Evolutionary conservation across 495 filamentous ascomycete genomes (phyloP), one percentile per base, ranked within the genome.

Genomic region (Penicillium coffeae): DNA sequence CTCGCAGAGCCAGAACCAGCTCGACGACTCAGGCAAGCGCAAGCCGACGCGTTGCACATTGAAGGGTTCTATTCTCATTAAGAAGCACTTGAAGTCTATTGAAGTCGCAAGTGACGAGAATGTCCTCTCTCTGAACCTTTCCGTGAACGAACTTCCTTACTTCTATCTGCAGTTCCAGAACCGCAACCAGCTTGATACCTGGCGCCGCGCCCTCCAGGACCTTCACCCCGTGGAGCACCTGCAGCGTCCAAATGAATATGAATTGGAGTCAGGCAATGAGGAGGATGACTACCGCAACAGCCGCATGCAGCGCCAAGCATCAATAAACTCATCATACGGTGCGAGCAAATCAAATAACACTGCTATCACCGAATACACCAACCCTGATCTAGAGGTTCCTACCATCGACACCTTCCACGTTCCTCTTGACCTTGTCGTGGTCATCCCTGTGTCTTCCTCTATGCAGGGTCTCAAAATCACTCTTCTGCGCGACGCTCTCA

Each of bases 401-500:
- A 58, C 87, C 13, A 71, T 77, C 9, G 70, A 78, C 3, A 80
- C 88, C 1, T 63, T 95, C 47, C 93, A 97, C 63, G 90, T 97
- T 35, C 94, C 93, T 13, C 78, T 97, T 27, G 93, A 99, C 62
- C 82, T 99, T 35, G 92, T 99, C 2, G 88, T 97, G 7, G 93
- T 99, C 27, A 93, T 99, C 39, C 93, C 93, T 0, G 90, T 97
- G 9, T 96, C 93, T 8, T 95, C 94, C 5, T 99, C 93, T 0
- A 99, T 97, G 93, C 93, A 96, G 67, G 93, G 94, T 5, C 78
- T 99, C 40, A 99, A 99, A 69, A 96, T 99, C 55, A 95, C 88
- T 40, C 78, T 99, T 0, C 80, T 99, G 7, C 85, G 90, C n/a
- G 93, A 97, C 65, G 82, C 90, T 4, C 79, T 99, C 25, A 90